Base-by-base conservation (phyloP, 768 basidiomycete genomes). In the Pleurotus giganteus region DNA sequence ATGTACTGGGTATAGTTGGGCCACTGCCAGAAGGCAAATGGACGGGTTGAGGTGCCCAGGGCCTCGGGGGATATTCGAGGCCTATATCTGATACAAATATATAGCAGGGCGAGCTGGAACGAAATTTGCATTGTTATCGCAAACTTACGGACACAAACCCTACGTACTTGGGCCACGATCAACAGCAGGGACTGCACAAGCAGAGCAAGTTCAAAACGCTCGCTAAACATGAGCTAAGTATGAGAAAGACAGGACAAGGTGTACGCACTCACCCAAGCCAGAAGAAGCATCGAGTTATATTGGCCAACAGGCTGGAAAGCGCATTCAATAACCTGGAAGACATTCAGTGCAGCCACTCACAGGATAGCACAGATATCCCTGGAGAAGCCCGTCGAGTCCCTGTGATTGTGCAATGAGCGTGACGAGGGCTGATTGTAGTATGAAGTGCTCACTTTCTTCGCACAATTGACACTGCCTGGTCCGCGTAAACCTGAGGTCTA, bases 221-320 rank as follows among this genome's bases (percentile, higher is more conserved):
- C 74, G 53, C 79, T 82, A 58, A 17, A 24, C 37, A 34, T 7
- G 17, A n/a, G 21, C 54, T 32, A 54, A 56, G 58, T 15, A 59
- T 32, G 21, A 13, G 23, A n/a, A 26, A 8, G 27, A 37, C 7
- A 52, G 23, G 13, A 32, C 24, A 39, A 4, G 11, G 37, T 17
- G 2, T 11, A 26, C 42, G 44, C 59, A 71, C 26, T 58, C 79
- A 53, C 52, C 91, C 91, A 31, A 94, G 71, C 91, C 91, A 94
- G 71, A 93, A 94, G 76, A 92, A 94, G 68, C 91, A 94, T 63
- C 91, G 79, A 23, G 88, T 87, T 51, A 93, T 91, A 68, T 94
- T 94, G 47, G 91, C 89, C 56, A 89, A 76, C 28, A 92, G 74
- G 61, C 89, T 91, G 34, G 31, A n/a, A 21, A 28, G 58, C 23